phyloP scores from a whole-genome alignment of 2,329 filamentous ascomycete species.

The Colletotrichum limetticola region DNA sequence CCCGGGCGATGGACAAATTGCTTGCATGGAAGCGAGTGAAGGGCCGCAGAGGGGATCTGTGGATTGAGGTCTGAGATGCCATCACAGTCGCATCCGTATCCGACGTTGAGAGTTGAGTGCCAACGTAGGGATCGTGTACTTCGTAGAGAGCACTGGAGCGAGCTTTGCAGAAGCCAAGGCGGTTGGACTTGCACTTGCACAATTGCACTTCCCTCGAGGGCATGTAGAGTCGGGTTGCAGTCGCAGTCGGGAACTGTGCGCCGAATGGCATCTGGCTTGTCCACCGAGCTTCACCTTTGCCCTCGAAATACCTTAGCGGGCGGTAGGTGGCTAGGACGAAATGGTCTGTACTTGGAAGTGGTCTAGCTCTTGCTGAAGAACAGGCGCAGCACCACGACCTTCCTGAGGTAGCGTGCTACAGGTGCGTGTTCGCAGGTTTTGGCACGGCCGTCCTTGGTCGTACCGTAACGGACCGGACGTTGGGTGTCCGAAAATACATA shows the following conservation, averaged over 20 bases:
- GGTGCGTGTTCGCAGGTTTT: not conserved
- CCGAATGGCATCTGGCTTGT: not conserved
- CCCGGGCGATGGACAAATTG: constrained; percentile 18
- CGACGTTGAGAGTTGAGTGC: not conserved
- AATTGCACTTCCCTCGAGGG: constrained; percentile 6
- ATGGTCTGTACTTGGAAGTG: not conserved
- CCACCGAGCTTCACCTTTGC: not conserved
- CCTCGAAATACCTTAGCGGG: not conserved
- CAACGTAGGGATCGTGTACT: not conserved
- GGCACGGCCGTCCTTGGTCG: not conserved
- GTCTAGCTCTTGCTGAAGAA: not conserved
- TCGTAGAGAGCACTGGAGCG: not conserved
- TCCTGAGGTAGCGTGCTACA: not conserved
- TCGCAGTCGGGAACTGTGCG: not conserved
- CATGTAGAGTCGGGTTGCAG: not conserved
- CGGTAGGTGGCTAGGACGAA: constrained; percentile 18
- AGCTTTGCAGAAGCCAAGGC: not conserved
- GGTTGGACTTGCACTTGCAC: constrained; percentile 16
- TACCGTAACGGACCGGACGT: not conserved
- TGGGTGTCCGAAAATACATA: not conserved
- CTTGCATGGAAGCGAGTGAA: constrained; percentile 32
- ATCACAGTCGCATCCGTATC: not conserved
- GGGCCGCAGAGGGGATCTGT: not conserved
- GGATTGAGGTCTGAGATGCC: not conserved
- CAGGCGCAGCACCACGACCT: not conserved